These are phyloP conservation scores for Colletotrichum cuscutae DNA, from an alignment of 2,329 filamentous ascomycete genomes.

Conservation along the genomic window DNA sequence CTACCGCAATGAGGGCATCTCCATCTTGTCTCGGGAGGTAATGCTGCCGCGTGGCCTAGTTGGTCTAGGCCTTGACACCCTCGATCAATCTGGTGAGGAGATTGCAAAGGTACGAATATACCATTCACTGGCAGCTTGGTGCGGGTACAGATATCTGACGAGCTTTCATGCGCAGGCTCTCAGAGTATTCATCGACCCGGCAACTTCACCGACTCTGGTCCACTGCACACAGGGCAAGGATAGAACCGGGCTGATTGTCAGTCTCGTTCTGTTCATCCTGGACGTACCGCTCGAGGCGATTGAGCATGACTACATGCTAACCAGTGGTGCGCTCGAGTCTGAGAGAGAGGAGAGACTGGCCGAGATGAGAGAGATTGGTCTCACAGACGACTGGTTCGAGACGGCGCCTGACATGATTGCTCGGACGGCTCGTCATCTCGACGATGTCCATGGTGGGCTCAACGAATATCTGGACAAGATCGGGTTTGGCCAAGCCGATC, in stretches of 20 bases:
- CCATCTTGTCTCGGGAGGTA: constrained; percentile 74
- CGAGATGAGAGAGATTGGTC: constrained; percentile 77
- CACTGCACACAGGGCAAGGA: constrained; percentile 95
- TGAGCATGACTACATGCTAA: constrained; percentile 77
- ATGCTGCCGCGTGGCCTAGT: constrained; percentile 78
- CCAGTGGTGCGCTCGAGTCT: constrained; percentile 65
- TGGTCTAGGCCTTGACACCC: constrained; percentile 74
- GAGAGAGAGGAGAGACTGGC: constrained; percentile 72
- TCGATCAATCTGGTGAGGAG: constrained; percentile 74
- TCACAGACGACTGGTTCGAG: constrained; percentile 77
- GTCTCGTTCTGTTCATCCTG: constrained; percentile 74
- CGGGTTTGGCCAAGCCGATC: constrained; percentile 62
- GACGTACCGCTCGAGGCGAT: constrained; percentile 68
- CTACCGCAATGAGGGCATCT: constrained; percentile 75
- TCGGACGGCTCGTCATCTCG: constrained; percentile 67
- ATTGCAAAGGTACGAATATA: constrained; percentile 56
- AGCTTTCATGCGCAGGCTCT: constrained; percentile 51
- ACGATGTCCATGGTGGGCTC: constrained; percentile 72
- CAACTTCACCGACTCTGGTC: constrained; percentile 71
- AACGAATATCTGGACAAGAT: constrained; percentile 72
- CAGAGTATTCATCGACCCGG: constrained; percentile 55
- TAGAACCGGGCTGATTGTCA: constrained; percentile 77
- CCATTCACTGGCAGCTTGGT: background rate
- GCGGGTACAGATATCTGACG: background rate
- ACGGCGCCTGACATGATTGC: constrained; percentile 74